Base-by-base conservation (phyloP, 208 protist species). In the Crithidia expoeki region DNA sequence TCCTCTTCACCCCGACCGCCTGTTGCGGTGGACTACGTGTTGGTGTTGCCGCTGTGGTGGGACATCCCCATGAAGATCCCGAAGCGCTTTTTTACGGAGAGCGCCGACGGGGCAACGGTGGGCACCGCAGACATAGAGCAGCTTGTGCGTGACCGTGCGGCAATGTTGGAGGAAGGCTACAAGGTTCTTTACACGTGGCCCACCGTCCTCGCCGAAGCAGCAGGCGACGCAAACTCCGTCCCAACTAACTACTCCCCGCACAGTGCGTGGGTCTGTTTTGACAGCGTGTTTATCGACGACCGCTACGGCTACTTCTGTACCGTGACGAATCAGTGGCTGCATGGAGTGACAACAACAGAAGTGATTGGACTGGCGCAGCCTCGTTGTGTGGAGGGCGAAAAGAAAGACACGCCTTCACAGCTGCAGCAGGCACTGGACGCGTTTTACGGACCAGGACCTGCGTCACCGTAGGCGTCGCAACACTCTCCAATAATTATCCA, bases 11-110 rank as follows among this genome's bases (percentile, higher is more conserved):
- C 21, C 21, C 32, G 21, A 25, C 53, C 53, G 42, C 62, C 47
- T 40, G 44, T 65, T 2, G 33, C 47, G 44, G 86, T 87, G 25
- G 90, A 95, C 77, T 95, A 95, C 64, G 73, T 95, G 28, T 70
- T 95, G 21, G 90, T 95, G 51, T 71, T 95, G 53, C 90, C 90
- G 16, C 81, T 95, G 33, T 95, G 90, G 90, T 95, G 90, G 88
- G 42, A 87, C 71, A 76, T 95, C 17, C 83, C 70, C 4, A 70
- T 95, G 72, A 60, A 68, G n/a, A 75, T 85, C n/a, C 17, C 56
- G n/a, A 95, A 95, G 67, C 72, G 61, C 16, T 62, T 94, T 30
- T 95, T 95, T 62, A 58, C 71, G 6, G 56, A 46, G n/a, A 42
- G 17, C 27, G 38, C 12, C 38, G 42, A 25, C 9, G 21, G 34